phyloP scores from a whole-genome alignment of 75 land plant genomes.

The Selaginella moellendorffii region DNA sequence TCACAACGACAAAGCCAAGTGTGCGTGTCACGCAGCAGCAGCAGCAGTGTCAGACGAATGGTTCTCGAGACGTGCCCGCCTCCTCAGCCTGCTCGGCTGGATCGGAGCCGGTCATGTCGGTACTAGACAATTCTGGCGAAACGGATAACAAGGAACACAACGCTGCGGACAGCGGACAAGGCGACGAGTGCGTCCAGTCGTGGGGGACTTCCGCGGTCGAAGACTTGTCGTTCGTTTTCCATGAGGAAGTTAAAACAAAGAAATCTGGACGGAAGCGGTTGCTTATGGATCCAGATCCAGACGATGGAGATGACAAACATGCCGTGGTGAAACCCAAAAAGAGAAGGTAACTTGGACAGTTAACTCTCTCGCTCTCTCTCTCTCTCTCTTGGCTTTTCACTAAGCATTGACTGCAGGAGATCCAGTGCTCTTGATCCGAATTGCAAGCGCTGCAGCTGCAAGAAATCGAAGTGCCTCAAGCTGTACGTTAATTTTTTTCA shows the following conservation, averaged over 20 bases:
- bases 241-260: too few species aligned
- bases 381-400: not conserved
- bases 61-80: too few species aligned
- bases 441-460: conserved; percentile 85
- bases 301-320: not conserved
- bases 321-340: not conserved
- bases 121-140: not conserved
- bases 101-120: not conserved
- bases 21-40: not conserved
- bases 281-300: too few species aligned
- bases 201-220: not conserved
- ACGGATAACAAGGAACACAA: not conserved
- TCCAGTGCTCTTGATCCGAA: conserved; percentile 41
- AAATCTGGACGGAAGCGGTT: not conserved
- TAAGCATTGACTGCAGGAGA: conserved; percentile 27
- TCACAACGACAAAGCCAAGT: not conserved
- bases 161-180: not conserved
- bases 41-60: not conserved
- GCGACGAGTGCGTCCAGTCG: not conserved
- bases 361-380: conserved; percentile 4
- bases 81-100: not conserved
- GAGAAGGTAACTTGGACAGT: not conserved
- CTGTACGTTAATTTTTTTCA: conserved; percentile 48
- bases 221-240: not conserved
- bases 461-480: conserved; percentile 86